Base-by-base conservation (phyloP, 768 basidiomycete genomes). In the Suillus subalutaceus region DNA sequence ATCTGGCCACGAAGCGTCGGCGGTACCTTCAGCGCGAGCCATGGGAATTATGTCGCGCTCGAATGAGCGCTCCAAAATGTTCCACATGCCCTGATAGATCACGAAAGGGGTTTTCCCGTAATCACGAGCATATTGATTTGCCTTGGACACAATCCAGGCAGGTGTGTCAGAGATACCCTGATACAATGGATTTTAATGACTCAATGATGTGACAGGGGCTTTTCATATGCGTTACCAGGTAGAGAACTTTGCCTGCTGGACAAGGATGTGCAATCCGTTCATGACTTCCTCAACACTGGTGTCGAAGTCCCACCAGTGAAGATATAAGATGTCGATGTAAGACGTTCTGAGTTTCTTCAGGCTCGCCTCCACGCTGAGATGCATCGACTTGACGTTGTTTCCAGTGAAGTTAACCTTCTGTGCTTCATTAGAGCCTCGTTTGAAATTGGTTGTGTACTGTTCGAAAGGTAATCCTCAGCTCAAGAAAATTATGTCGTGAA, bases 381-480 rank as follows among this genome's bases (percentile, higher is more conserved):
- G 74, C 71, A 86, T 72, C 4, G 77, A 78, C 69, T 86, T 86
- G 66, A 74, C 65, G 65, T 76, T 79, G 70, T 89, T 88, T 2
- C 88, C 88, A 2, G 69, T 70, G 67, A 81, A 85, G 58, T 82
- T 73, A 1, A 78, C 73, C 53, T 83, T 79, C 53, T 81, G 76
- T 23, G 63, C 62, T 65, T 69, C 53, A 15, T 38, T 35, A 10
- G 73, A 59, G 18, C 62, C 69, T 7, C 59, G 44, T 40, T 74
- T 52, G 58, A 65, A 77, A 37, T 70, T 75, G 12, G 68, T 65
- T 0, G 75, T 64, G 50, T 72, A 76, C 74, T 76, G 50, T 16
- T 23, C 15, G 35, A 63, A 43, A 12, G 37, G 44, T 26, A 32
- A 18, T 18, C 13, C 30, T 37, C 15, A 26, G 13, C 20, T 37